phyloP scores from a whole-genome alignment of 2,329 filamentous ascomycete genomes.

The Rhexocercosporidium sp. region DNA sequence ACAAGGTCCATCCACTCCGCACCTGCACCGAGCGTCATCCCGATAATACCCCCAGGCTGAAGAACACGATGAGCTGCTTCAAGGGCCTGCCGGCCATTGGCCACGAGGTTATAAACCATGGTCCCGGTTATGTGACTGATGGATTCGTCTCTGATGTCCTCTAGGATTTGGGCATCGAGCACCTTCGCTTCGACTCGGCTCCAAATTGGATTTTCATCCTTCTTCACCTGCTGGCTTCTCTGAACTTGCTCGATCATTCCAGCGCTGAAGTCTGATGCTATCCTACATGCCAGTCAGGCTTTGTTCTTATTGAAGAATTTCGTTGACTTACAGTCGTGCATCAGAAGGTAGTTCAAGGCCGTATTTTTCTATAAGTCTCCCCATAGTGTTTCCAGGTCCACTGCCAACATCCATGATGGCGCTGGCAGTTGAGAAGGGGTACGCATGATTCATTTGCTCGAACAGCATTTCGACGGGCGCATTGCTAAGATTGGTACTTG shows the following conservation, averaged over 20 bases:
- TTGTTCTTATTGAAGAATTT: neutral
- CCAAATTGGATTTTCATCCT: neutral
- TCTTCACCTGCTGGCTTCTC: neutral
- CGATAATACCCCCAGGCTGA: slow-evolving; percentile 2
- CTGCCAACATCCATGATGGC: slow-evolving; percentile 13
- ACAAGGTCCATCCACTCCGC: slow-evolving; percentile 14
- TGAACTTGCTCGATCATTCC: slow-evolving; percentile 17
- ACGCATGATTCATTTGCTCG: neutral
- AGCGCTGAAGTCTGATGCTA: slow-evolving; percentile 15
- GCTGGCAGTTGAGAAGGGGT: slow-evolving; percentile 3
- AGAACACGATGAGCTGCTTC: slow-evolving; percentile 15
- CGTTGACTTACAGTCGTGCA: slow-evolving; percentile 1
- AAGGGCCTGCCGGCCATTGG: slow-evolving; percentile 12
- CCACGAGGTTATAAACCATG: slow-evolving; percentile 17
- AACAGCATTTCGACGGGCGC: slow-evolving; percentile 2
- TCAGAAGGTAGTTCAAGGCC: slow-evolving; percentile 4
- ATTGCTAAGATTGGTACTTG: neutral
- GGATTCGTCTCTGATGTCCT: slow-evolving; percentile 10
- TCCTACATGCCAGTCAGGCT: neutral
- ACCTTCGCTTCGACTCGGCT: slow-evolving; percentile 8
- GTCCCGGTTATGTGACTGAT: slow-evolving; percentile 20
- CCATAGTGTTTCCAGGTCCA: slow-evolving; percentile 9
- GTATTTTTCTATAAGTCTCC: neutral
- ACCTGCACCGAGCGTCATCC: neutral
- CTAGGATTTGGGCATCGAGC: slow-evolving; percentile 10